Conservation (phyloP, 1,284 basidiomycete species). For the Moesziomyces sp. region DNA sequence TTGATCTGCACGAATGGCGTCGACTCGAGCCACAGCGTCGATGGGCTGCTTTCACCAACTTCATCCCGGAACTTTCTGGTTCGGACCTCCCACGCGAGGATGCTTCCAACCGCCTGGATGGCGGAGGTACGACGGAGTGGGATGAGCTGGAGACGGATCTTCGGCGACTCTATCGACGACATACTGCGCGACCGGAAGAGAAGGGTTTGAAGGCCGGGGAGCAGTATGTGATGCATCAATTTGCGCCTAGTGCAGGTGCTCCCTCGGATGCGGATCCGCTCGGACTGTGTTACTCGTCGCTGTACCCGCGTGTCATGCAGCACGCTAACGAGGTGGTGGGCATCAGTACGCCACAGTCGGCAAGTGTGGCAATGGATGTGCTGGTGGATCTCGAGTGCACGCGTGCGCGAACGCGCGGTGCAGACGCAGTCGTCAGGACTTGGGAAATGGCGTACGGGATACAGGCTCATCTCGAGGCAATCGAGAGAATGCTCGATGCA, state of each 20-base stretch:
- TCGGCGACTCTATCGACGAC: slow-evolving; percentile 18
- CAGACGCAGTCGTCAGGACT: slow-evolving; percentile 4
- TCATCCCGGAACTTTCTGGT: slow-evolving; percentile 7
- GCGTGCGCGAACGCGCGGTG: background rate
- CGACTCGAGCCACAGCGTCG: slow-evolving; percentile 19
- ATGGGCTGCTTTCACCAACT: slow-evolving; percentile 34
- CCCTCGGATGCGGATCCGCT: slow-evolving; percentile 15
- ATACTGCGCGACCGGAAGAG: slow-evolving; percentile 9
- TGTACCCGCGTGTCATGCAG: slow-evolving; percentile 31
- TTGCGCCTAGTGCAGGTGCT: slow-evolving; percentile 5
- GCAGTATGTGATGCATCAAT: slow-evolving; percentile 23
- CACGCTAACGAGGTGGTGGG: slow-evolving; percentile 40
- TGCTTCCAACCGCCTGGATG: too few species aligned
- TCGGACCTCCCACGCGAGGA: too few species aligned
- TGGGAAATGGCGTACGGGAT: slow-evolving; percentile 32
- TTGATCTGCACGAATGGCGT: slow-evolving; percentile 41
- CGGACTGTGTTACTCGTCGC: slow-evolving; percentile 18
- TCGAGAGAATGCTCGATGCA: slow-evolving; percentile 30
- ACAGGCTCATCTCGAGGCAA: slow-evolving; percentile 32
- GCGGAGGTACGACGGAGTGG: slow-evolving; percentile 1
- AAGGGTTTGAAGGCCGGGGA: slow-evolving; percentile 1
- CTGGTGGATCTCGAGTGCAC: slow-evolving; percentile 7
- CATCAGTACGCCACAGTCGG: slow-evolving; percentile 14
- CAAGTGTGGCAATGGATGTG: slow-evolving; percentile 13
- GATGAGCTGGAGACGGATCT: slow-evolving; percentile 17